Conservation (phyloP, 176 grass and related monocot species). For the Carex cristatella region DNA sequence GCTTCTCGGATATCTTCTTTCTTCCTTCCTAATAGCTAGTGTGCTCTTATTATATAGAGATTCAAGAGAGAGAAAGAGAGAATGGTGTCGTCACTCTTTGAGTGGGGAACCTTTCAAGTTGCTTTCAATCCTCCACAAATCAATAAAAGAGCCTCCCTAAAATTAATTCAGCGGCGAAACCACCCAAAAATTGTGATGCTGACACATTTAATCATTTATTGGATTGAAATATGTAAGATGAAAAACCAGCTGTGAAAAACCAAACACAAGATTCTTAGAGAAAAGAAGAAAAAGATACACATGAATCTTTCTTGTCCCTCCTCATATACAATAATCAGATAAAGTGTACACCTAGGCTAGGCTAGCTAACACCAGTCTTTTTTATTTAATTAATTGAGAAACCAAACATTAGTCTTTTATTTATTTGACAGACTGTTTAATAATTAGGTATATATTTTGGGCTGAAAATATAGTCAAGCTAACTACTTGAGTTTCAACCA, state of each 20-base stretch:
- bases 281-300: constrained; percentile 9
- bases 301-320: constrained; percentile 1
- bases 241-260: constrained; percentile 8
- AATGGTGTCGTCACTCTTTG: constrained; percentile 15
- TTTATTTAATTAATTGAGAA: neutral
- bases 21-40: neutral
- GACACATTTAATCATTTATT: constrained; percentile 9
- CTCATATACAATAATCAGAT: neutral
- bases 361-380: neutral
- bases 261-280: neutral
- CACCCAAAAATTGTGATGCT: constrained; percentile 20
- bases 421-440: neutral
- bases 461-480: neutral
- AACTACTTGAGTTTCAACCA: neutral
- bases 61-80: neutral
- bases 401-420: neutral
- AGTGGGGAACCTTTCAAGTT: constrained; percentile 2
- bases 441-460: neutral
- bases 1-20: neutral
- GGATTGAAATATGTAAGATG: neutral
- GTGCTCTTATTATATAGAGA: constrained; percentile 14
- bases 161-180: constrained; percentile 21
- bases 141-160: constrained; percentile 8
- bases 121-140: constrained; percentile 6
- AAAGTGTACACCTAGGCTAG: neutral